phyloP scores from a whole-genome alignment of 2,329 filamentous ascomycete genomes.

The Ophiobolus disseminans region DNA sequence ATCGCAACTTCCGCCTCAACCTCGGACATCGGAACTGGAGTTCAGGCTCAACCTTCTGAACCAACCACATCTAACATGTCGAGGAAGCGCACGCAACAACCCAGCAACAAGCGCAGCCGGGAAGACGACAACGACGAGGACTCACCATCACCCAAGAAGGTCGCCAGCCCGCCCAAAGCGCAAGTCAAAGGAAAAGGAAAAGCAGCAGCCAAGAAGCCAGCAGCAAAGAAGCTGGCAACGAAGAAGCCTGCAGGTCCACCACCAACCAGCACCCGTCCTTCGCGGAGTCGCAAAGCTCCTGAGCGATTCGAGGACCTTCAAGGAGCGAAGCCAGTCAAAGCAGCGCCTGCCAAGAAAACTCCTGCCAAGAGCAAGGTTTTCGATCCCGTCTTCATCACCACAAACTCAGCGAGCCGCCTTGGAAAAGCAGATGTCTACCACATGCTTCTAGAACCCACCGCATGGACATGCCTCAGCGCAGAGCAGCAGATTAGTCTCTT shows the following conservation, averaged over 20 bases:
- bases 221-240: constrained; percentile 8
- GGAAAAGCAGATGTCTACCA: constrained; percentile 44
- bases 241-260: constrained; percentile 13
- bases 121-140: constrained; percentile 5
- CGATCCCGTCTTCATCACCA: constrained; percentile 41
- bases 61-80: constrained; percentile 5
- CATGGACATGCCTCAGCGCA: constrained; percentile 38
- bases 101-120: constrained; percentile 15
- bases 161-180: not conserved
- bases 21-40: not conserved
- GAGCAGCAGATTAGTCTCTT: constrained; percentile 31
- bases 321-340: constrained; percentile 14
- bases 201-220: constrained; percentile 8
- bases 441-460: constrained; percentile 37
- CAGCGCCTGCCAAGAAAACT: constrained; percentile 12
- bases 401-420: constrained; percentile 39
- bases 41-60: not conserved
- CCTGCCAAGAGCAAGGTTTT: constrained; percentile 35
- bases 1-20: not conserved
- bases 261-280: constrained; percentile 24
- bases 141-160: constrained; percentile 15
- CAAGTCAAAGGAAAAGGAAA: constrained; percentile 4
- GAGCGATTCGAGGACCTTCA: constrained; percentile 27
- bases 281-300: constrained; percentile 39
- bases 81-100: not conserved